Percentiles rank a stretch among this genome's conserved stretches.
These are phyloP conservation scores for Blakeslea trispora DNA, from an alignment of 371 early-diverging fungal species.

Conservation along the genomic window DNA sequence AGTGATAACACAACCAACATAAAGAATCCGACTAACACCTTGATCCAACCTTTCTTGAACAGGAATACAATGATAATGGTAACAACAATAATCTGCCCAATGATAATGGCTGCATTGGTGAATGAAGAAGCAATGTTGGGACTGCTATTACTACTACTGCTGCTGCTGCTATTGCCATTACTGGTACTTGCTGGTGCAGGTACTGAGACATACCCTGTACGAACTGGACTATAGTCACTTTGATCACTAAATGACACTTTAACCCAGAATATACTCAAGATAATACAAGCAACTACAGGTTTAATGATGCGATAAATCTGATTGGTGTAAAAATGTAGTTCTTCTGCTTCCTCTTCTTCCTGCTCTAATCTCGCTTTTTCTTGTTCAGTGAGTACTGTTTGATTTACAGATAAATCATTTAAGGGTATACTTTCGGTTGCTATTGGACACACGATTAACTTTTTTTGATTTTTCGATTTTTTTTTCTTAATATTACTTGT, in stretches of 20 bases:
- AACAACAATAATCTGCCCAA: constrained; percentile 77
- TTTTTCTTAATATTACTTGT: constrained; percentile 1
- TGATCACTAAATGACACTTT: constrained; percentile 64
- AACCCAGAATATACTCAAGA: constrained; percentile 82
- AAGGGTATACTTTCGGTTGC: constrained; percentile 25
- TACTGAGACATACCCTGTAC: constrained; percentile 40
- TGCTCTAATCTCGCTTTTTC: constrained; percentile 7
- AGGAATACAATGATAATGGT: constrained; percentile 76
- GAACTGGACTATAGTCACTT: constrained; percentile 58
- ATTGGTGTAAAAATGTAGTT: constrained; percentile 74
- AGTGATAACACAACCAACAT: constrained; percentile 70
- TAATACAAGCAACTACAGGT: constrained; percentile 77
- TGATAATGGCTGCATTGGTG: constrained; percentile 70
- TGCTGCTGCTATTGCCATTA: too few species aligned
- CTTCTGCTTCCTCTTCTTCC: constrained; percentile 50
- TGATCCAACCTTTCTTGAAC: constrained; percentile 77
- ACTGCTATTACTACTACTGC: constrained; percentile 1
- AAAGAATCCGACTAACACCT: constrained; percentile 78
- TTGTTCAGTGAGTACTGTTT: too few species aligned
- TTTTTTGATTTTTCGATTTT: neutral
- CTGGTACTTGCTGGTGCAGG: constrained; percentile 25
- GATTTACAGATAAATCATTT: constrained; percentile 14
- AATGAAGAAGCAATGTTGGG: constrained; percentile 43
- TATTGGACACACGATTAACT: neutral
- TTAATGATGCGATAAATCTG: constrained; percentile 82